Evolutionary conservation across 2,329 filamentous ascomycete species (phyloP).

Genomic region (Aspergillus piperis): DNA sequence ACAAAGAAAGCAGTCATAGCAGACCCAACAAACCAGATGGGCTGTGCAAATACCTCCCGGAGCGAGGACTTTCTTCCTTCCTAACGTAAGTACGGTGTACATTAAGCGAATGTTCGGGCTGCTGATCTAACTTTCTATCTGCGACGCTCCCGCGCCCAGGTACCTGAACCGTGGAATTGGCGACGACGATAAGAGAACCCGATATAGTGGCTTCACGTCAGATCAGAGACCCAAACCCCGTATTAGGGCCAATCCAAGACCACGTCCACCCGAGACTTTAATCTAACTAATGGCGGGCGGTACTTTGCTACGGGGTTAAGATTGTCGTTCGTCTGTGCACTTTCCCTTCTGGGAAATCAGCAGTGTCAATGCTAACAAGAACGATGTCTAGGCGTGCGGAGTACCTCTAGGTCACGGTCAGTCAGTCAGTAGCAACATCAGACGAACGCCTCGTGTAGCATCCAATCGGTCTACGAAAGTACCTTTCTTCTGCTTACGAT

Average conservation of each 20-base stretch:
- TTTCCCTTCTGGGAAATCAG: background rate
- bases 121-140: background rate
- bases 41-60: background rate
- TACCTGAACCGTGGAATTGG: constrained; percentile 5
- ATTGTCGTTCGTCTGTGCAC: constrained; percentile 2
- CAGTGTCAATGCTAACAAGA: background rate
- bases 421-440: background rate
- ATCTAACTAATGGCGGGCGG: background rate
- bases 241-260: background rate
- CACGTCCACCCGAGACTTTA: background rate
- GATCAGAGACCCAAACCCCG: background rate
- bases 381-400: background rate
- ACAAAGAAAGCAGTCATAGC: constrained; percentile 3
- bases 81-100: background rate
- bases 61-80: background rate
- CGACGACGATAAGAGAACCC: constrained; percentile 2
- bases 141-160: background rate
- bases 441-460: background rate
- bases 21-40: background rate
- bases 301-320: background rate
- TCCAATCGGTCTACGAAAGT: background rate
- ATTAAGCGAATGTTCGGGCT: background rate
- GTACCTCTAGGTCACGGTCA: background rate
- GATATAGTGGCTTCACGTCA: constrained; percentile 2
- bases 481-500: background rate